Conservation (phyloP, 495 filamentous ascomycete genomes). For the Penicillium steckii region DNA sequence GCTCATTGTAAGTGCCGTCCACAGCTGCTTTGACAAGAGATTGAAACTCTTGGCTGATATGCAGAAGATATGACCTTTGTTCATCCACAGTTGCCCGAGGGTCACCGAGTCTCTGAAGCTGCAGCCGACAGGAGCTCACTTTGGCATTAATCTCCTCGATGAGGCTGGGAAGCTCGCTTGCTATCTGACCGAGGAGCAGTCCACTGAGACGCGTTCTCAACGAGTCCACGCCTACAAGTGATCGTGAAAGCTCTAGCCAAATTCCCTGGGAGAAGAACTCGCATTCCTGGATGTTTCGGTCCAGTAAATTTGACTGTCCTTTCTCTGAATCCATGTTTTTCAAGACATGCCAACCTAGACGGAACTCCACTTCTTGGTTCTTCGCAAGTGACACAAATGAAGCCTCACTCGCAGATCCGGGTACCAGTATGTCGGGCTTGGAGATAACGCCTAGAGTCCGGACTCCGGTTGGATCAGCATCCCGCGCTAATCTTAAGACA, state of each 20-base stretch:
- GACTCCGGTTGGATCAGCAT: slow-evolving; percentile 40
- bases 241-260: slow-evolving; percentile 41
- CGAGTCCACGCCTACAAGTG: slow-evolving; percentile 45
- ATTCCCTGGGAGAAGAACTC: slow-evolving; percentile 46
- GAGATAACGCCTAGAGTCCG: slow-evolving; percentile 54
- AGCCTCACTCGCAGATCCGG: slow-evolving; percentile 36
- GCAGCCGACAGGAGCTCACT: slow-evolving; percentile 22
- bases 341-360: slow-evolving; percentile 51
- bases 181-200: slow-evolving; percentile 57
- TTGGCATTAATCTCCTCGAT: slow-evolving; percentile 54
- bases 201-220: slow-evolving; percentile 54
- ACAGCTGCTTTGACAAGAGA: slow-evolving; percentile 48
- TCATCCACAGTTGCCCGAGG: slow-evolving; percentile 45
- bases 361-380: slow-evolving; percentile 45
- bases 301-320: slow-evolving; percentile 28
- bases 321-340: slow-evolving; percentile 46
- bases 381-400: slow-evolving; percentile 40
- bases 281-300: slow-evolving; percentile 36
- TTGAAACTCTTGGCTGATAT: slow-evolving; percentile 52
- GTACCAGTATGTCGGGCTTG: slow-evolving; percentile 48
- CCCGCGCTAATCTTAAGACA: slow-evolving; percentile 42
- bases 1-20: slow-evolving; percentile 55
- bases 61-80: slow-evolving; percentile 52
- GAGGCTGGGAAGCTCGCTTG: slow-evolving; percentile 54
- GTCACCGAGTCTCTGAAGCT: slow-evolving; percentile 48